Evolutionary conservation across 2,329 filamentous ascomycete species (phyloP), one percentile per base, ranked within the genome.

Genomic region (Lasiodiplodia citricola): DNA sequence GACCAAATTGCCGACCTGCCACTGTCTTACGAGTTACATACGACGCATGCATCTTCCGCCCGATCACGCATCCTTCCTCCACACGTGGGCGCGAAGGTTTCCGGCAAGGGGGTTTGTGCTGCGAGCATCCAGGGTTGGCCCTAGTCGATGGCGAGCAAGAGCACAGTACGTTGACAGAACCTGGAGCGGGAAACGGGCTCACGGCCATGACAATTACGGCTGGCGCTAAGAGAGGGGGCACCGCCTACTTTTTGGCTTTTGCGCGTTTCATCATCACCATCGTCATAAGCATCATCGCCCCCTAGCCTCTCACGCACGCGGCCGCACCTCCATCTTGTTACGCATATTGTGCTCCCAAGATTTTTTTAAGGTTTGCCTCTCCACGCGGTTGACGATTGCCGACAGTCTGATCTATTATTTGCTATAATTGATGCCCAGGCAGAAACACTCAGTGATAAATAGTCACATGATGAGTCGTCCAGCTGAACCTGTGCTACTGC

Each of bases 51-150:
- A 51, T 51, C 21, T 47, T 21, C 44, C 23, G 8, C 13, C 31
- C 58, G 44, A 51, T 51, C 58, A 63, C 44, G 28, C 44, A 47
- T 47, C 44, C 58, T 23, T 63, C 58, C n/a, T 23, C 21, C 47
- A 51, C 60, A 52, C 44, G 60, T 52, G 60, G 60, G 47, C 60
- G 60, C 60, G 37, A 64, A 64, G 41, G 60, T 64, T 52, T 64
- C 60, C 60, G 60, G 31, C 21, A 64, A 64, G 28, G 21, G 44
- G 44, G 44, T 47, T 47, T 47, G 31, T 35, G 60, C 47, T 52
- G 31, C 25, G n/a, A 31, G 31, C 18, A 31, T 28, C 31, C 60
- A 64, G 47, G 60, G 60, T 54, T 52, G 31, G 60, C 47, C 44
- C 60, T 6, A 52, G 44, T 47, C 44, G 44, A 47, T 47, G 18